Base-by-base conservation (phyloP, 306 rosid species). In the Cicer pinnatifidum region DNA sequence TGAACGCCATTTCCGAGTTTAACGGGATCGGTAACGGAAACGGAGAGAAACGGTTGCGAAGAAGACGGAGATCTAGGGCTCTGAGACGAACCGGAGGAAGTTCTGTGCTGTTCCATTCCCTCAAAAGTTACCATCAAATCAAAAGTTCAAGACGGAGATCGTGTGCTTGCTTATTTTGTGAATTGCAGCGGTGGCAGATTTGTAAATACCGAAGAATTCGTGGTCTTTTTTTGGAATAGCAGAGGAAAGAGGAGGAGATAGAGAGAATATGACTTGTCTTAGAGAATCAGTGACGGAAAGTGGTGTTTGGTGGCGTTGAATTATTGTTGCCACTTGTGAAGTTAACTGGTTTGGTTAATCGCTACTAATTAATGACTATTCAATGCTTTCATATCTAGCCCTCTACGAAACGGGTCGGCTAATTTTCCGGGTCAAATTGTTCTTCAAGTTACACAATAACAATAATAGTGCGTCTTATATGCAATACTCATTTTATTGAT, bases 1-100 rank as follows among this genome's bases (percentile, higher is more conserved):
- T 94, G 98, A 76, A 94, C 97, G 83, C 98, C 98, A 89, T 91
- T 94, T 80, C 99, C 97, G 75, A 94, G 89, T 82, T 94, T 94
- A 71, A 94, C 97, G 47, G 97, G 97, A 88, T 94, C 99, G 40
- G 93, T 86, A 33, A 94, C 95, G 8, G 89, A 89, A 64, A 94
- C 99, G 7, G 90, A 89, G 13, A 94, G 93, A 75, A 78, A 84
- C 5, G 93, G 97, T 82, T 84, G 92, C 41, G 97, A 88, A 2
- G 97, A 87, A 4, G 89, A 84, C 61, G 92, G 96, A 76, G 97
- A 94, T 91, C 99, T 94, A 85, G 97, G 97, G 90, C 97, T 94
- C 78, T 72, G 92, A 33, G 90, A 79, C 37, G 96, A 78, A 11
- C 89, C 92, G 58, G 97, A 79, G 43, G 82, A 54, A 60, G 81